phyloP scores from a whole-genome alignment of 2,329 filamentous ascomycete genomes.

The Alternaria angustiovoidea region DNA sequence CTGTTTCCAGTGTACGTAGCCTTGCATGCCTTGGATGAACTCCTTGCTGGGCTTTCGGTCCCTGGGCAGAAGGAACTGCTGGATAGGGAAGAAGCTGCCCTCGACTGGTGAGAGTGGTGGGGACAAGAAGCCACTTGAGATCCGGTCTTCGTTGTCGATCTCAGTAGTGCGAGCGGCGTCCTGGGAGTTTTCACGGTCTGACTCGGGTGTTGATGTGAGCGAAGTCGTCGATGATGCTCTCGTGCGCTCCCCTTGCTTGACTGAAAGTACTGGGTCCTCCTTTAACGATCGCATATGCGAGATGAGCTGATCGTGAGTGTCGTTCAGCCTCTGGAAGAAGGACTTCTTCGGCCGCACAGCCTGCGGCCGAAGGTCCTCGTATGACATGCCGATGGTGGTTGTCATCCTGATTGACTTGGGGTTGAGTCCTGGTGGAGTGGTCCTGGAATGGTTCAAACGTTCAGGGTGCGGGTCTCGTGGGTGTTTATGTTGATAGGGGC shows the following conservation, averaged over 20 bases:
- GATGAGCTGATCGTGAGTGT: conserved; percentile 17
- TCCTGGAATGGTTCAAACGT: neutral
- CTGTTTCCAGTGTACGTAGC: conserved; percentile 17
- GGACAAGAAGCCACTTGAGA: conserved; percentile 7
- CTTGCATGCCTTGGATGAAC: conserved; percentile 16
- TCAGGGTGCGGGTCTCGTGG: neutral
- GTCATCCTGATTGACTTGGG: conserved; percentile 11
- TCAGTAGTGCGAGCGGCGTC: conserved; percentile 12
- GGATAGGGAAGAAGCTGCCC: conserved; percentile 16
- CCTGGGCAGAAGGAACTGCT: conserved; percentile 11
- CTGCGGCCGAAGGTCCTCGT: conserved; percentile 18
- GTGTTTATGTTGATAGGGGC: conserved; percentile 16
- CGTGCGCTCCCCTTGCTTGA: conserved; percentile 7
- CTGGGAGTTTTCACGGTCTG: conserved; percentile 12
- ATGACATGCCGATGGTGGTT: conserved; percentile 22
- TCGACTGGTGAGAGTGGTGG: conserved; percentile 11
- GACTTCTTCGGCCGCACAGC: conserved; percentile 21
- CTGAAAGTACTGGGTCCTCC: conserved; percentile 1
- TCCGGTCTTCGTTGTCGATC: neutral
- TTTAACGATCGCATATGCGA: conserved; percentile 21
- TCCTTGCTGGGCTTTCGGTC: conserved; percentile 14
- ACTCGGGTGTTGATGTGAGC: conserved; percentile 10
- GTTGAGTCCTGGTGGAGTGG: neutral
- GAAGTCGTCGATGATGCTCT: conserved; percentile 12
- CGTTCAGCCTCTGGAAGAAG: conserved; percentile 25